phyloP scores from a whole-genome alignment of 305 asterid species.

The Salvia sclarea region DNA sequence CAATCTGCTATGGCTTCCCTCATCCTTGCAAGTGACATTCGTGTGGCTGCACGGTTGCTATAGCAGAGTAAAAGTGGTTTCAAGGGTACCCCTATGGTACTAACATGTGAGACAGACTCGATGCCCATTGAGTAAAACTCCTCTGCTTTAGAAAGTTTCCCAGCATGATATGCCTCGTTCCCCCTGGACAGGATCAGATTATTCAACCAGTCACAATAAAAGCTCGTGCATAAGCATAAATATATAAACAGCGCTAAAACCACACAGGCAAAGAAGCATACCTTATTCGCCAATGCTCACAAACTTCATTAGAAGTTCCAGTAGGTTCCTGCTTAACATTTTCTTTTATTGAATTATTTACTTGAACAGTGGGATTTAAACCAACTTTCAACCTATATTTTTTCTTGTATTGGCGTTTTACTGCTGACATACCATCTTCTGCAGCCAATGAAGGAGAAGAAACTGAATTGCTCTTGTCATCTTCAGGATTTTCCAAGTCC shows the following conservation, averaged over 20 bases:
- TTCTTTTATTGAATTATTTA: conserved; percentile 39
- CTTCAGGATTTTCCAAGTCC: conserved; percentile 37
- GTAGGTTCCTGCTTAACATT: conserved; percentile 40
- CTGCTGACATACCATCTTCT: conserved; percentile 65
- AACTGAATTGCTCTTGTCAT: conserved; percentile 38
- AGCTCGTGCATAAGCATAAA: conserved; percentile 17
- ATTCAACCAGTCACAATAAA: conserved; percentile 29
- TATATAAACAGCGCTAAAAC: conserved; percentile 26
- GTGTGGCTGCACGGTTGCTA: conserved; percentile 96
- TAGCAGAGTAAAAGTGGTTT: conserved; percentile 77
- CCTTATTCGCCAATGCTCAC: conserved; percentile 91
- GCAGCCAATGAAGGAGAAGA: conserved; percentile 41
- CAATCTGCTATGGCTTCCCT: conserved; percentile 90
- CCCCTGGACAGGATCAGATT: conserved; percentile 60
- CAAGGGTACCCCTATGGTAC: conserved; percentile 40
- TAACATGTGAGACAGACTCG: conserved; percentile 40
- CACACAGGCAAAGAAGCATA: conserved; percentile 30
- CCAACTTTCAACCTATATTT: conserved; percentile 75
- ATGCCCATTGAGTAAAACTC: conserved; percentile 79
- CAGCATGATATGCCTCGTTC: conserved; percentile 76
- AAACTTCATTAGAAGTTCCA: conserved; percentile 45
- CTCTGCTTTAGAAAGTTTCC: conserved; percentile 74
- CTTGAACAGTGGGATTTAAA: conserved; percentile 37
- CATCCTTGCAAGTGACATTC: conserved; percentile 83
- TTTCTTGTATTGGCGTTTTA: conserved; percentile 67